Percentiles rank a stretch among this genome's conserved stretches.
Evolutionary conservation across 1,284 basidiomycete genomes (phyloP).

Genomic region (Rhodotorula sp.): DNA sequence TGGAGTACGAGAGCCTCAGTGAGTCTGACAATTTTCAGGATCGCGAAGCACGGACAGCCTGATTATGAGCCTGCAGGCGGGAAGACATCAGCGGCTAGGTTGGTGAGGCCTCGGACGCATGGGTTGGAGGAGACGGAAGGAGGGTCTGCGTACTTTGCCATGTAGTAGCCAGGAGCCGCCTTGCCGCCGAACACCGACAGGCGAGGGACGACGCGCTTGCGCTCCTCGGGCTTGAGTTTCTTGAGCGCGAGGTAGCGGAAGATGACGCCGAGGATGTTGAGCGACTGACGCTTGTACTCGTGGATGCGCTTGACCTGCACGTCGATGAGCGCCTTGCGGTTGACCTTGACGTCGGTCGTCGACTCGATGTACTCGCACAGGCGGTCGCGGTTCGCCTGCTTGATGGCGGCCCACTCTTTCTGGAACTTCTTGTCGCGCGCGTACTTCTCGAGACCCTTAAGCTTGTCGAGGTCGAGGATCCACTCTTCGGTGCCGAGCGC

Average conservation of each 20-base stretch:
- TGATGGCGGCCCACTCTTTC: slow-evolving; percentile 75
- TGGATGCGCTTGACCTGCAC: slow-evolving; percentile 71
- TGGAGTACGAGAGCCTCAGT: too few relatives aligned
- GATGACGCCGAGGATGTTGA: slow-evolving; percentile 82
- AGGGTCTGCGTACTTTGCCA: slow-evolving; percentile 49
- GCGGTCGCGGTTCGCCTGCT: slow-evolving; percentile 54
- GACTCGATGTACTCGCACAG: slow-evolving; percentile 70
- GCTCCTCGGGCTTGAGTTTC: slow-evolving; percentile 68
- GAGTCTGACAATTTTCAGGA: too few relatives aligned
- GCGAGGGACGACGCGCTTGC: slow-evolving; percentile 74
- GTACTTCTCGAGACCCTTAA: slow-evolving; percentile 62
- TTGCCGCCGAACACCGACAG: slow-evolving; percentile 90
- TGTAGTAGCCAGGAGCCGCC: slow-evolving; percentile 52
- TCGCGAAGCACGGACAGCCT: slow-evolving; percentile 53
- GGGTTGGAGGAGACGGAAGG: slow-evolving; percentile 1
- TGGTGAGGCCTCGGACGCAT: not conserved
- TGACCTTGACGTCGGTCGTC: slow-evolving; percentile 69
- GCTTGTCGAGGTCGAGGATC: slow-evolving; percentile 76
- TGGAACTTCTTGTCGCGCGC: slow-evolving; percentile 73
- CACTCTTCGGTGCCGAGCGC: slow-evolving; percentile 69
- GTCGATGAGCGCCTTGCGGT: slow-evolving; percentile 82
- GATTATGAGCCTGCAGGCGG: slow-evolving; percentile 59
- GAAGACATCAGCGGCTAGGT: too few relatives aligned
- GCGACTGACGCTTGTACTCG: slow-evolving; percentile 66
- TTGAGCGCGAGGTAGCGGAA: slow-evolving; percentile 69